A percentile compares a stretch with the other conserved stretches of the same genome.
phyloP scores from a whole-genome alignment of 768 basidiomycete species.

The Tricholoma matsutake region DNA sequence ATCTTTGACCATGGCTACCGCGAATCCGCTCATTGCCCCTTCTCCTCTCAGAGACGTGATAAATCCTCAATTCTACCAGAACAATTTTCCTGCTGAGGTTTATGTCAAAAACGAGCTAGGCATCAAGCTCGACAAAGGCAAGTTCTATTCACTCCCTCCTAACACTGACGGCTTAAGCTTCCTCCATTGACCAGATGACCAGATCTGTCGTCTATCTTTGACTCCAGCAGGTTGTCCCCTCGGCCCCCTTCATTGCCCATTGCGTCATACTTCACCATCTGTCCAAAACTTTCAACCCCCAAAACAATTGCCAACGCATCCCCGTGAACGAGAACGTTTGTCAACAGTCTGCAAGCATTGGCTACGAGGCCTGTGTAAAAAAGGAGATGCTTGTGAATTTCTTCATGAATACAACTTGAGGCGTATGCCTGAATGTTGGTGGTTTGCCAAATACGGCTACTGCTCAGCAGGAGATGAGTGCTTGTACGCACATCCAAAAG shows the following conservation, averaged over 20 bases:
- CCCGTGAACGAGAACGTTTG: conserved; percentile 76
- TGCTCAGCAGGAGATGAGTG: conserved; percentile 98
- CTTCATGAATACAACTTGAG: conserved; percentile 98
- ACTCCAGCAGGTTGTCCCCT: conserved; percentile 86
- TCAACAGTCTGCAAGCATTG: conserved; percentile 99
- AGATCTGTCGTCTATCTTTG: conserved; percentile 86
- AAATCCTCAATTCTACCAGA: conserved; percentile 91
- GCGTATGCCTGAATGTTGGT: conserved; percentile 99
- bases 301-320: conserved; percentile 77
- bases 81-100: conserved; percentile 78
- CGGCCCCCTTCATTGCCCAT: conserved; percentile 86
- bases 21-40: conserved; percentile 54
- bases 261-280: conserved; percentile 89
- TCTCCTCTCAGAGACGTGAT: conserved; percentile 68
- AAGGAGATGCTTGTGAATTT: conserved; percentile 97
- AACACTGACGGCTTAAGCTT: not conserved
- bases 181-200: conserved; percentile 60
- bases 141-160: conserved; percentile 12
- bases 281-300: conserved; percentile 87
- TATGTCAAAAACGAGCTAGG: conserved; percentile 81
- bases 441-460: conserved; percentile 97
- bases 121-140: conserved; percentile 91
- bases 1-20: conserved; percentile 31
- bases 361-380: conserved; percentile 96
- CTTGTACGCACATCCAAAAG: conserved; percentile 92